Evolutionary conservation across 2,329 filamentous ascomycete genomes (phyloP).

Genomic region (Xylaria sp.): DNA sequence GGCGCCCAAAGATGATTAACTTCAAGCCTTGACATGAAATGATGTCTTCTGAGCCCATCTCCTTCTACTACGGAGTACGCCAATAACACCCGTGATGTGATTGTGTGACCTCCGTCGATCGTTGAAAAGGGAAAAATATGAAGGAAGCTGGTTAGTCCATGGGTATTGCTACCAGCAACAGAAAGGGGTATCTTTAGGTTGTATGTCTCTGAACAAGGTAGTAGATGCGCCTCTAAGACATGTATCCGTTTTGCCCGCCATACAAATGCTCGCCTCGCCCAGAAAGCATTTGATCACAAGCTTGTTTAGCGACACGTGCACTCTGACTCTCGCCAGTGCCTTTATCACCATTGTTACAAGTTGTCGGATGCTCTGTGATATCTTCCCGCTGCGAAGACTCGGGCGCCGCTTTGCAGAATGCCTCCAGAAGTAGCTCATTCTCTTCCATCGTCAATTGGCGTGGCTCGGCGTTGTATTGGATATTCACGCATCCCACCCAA

Average conservation of each 20-base stretch:
- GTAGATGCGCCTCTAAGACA: conserved; percentile 22
- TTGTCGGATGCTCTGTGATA: conserved; percentile 37
- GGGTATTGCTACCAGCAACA: conserved; percentile 23
- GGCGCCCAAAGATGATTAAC: conserved; percentile 8
- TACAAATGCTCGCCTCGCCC: conserved; percentile 43
- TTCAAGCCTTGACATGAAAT: neutral
- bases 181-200: conserved; percentile 33
- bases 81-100: conserved; percentile 24
- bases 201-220: conserved; percentile 4
- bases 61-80: conserved; percentile 20
- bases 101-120: conserved; percentile 16
- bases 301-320: conserved; percentile 52
- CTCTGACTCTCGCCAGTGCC: conserved; percentile 45
- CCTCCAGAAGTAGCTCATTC: conserved; percentile 44
- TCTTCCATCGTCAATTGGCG: conserved; percentile 48
- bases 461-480: conserved; percentile 38
- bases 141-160: neutral
- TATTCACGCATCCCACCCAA: conserved; percentile 36
- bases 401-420: conserved; percentile 42
- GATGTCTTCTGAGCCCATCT: conserved; percentile 31
- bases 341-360: conserved; percentile 36
- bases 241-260: conserved; percentile 33
- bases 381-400: conserved; percentile 36
- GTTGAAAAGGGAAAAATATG: conserved; percentile 13
- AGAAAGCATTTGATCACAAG: conserved; percentile 50